Percentiles rank a stretch among this genome's conserved stretches.
Evolutionary conservation across 192 early-diverging fungal genomes (phyloP).

Genomic region (Backusella tarrabulga): DNA sequence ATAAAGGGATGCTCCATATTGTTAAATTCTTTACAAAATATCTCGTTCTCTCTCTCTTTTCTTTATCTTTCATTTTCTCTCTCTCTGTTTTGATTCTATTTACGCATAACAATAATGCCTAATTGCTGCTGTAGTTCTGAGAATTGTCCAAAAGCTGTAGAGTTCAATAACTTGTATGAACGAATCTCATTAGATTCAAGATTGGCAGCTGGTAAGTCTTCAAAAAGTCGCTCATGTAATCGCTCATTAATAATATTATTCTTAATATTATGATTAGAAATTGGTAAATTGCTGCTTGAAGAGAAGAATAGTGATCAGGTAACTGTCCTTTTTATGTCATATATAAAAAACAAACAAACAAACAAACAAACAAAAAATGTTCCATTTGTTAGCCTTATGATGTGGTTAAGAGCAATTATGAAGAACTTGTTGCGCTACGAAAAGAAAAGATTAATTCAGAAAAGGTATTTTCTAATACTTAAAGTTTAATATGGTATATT

Average conservation of each 20-base stretch:
- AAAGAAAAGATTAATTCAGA: not conserved
- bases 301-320: not conserved
- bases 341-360: not conserved
- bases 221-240: not conserved
- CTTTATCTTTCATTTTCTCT: not conserved
- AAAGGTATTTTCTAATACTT: not conserved
- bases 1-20: not conserved
- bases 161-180: not conserved
- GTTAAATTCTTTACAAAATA: constrained; percentile 5
- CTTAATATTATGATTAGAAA: not conserved
- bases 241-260: not conserved
- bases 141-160: not conserved
- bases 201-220: constrained; percentile 16
- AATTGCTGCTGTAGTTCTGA: not conserved
- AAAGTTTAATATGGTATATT: not conserved
- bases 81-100: not conserved
- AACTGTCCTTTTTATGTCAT: not conserved
- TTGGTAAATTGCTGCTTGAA: not conserved
- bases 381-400: not conserved
- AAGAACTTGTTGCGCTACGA: not conserved
- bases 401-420: not conserved
- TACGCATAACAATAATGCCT: not conserved
- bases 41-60: not conserved
- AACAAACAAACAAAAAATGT: not conserved
- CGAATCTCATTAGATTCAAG: not conserved